Conservation (phyloP, 139 green algal genomes). For the Tetratostichococcus sp. region DNA sequence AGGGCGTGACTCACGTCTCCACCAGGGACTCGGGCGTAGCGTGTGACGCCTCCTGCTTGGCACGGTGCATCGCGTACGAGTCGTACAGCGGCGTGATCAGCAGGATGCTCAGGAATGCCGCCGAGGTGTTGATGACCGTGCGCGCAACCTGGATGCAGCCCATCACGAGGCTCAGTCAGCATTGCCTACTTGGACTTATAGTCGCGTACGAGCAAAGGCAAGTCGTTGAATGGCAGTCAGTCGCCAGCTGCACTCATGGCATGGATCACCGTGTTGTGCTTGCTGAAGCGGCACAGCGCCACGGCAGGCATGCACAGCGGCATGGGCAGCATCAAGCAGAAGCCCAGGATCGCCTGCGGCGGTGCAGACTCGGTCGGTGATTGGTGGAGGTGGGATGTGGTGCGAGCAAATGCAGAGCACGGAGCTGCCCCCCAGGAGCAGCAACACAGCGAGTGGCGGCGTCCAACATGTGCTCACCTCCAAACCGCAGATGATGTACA, state of each 20-base stretch:
- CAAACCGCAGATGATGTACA: neutral
- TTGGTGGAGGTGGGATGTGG: too few species aligned
- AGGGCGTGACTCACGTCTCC: neutral
- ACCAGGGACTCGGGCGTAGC: neutral
- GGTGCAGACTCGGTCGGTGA: too few species aligned
- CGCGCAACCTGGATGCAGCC: too few species aligned
- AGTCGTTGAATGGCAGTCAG: too few species aligned
- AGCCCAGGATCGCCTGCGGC: neutral
- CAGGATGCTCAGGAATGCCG: neutral
- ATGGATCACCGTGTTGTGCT: neutral
- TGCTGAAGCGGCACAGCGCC: neutral
- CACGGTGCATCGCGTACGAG: neutral
- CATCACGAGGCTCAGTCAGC: too few species aligned
- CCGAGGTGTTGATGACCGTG: neutral
- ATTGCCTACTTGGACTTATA: too few species aligned
- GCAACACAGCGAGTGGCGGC: too few species aligned
- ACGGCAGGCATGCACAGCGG: neutral
- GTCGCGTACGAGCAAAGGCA: too few species aligned
- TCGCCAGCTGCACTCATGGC: too few species aligned
- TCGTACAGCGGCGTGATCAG: neutral
- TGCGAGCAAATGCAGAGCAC: too few species aligned
- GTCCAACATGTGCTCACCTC: neutral
- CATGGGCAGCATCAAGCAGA: neutral
- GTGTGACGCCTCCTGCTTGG: neutral
- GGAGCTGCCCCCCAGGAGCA: too few species aligned